These are phyloP conservation scores for Xylaria acuta DNA, from an alignment of 495 filamentous ascomycete genomes.

Conservation along the genomic window DNA sequence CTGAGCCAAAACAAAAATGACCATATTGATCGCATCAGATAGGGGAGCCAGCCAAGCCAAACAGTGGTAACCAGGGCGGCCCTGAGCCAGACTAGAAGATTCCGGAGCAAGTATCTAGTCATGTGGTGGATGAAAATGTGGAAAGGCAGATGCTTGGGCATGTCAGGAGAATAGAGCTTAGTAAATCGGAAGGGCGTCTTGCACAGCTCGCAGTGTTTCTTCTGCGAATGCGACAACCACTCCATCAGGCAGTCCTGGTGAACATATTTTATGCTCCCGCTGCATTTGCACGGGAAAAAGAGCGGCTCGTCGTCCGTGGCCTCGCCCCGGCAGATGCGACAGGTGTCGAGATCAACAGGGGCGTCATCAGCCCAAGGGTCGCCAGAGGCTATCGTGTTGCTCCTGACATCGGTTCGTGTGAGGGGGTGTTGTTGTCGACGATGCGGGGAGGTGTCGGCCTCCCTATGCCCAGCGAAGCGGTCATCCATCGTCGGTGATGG, in stretches of 20 bases:
- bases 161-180: conserved; percentile 91
- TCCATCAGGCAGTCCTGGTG: conserved; percentile 98
- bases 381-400: conserved; percentile 20
- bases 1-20: conserved; percentile 92
- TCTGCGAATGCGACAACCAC: conserved; percentile 96
- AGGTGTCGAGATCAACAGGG: conserved; percentile 72
- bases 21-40: conserved; percentile 90
- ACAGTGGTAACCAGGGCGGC: conserved; percentile 80
- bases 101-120: conserved; percentile 70
- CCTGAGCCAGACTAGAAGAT: conserved; percentile 76
- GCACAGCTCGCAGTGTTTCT: conserved; percentile 99
- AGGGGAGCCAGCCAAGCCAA: conserved; percentile 89
- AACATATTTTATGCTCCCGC: conserved; percentile 96
- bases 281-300: conserved; percentile 98
- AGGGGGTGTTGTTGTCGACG: conserved; percentile 34
- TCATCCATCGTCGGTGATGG: conserved; percentile 9
- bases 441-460: conserved; percentile 29
- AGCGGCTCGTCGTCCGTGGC: conserved; percentile 82
- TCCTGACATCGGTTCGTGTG: conserved; percentile 13
- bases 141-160: conserved; percentile 82
- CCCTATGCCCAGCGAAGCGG: conserved; percentile 23
- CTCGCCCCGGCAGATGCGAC: conserved; percentile 94
- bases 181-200: conserved; percentile 98
- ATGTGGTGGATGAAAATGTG: conserved; percentile 80
- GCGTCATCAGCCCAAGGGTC: conserved; percentile 32